Evolutionary conservation across 495 filamentous ascomycete genomes (phyloP).

Genomic region (Hyphodiscus hymeniophilus): DNA sequence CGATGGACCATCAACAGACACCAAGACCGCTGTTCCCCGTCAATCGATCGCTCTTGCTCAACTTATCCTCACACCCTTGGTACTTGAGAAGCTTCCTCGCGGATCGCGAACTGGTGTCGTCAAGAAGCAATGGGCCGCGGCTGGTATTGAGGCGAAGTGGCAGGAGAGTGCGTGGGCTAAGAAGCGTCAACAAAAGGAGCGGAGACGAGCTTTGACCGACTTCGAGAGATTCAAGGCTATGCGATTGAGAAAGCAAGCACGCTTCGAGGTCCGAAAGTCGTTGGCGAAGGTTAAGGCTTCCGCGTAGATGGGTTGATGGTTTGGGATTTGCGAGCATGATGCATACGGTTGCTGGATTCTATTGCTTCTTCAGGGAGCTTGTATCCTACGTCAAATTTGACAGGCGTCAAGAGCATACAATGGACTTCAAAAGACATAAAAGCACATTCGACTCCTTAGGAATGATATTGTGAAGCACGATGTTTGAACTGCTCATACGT

Average conservation of each 20-base stretch:
- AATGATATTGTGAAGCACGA: constrained; percentile 1
- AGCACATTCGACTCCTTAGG: constrained; percentile 9
- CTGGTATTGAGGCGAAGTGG: constrained; percentile 87
- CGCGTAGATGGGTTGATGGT: constrained; percentile 15
- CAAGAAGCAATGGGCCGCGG: constrained; percentile 76
- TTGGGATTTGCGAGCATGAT: constrained; percentile 22
- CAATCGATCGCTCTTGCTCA: constrained; percentile 71
- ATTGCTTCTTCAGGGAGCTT: constrained; percentile 24
- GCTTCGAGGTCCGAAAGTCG: constrained; percentile 93
- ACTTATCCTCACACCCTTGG: constrained; percentile 81
- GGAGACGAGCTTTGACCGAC: constrained; percentile 86
- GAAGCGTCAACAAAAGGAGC: constrained; percentile 72
- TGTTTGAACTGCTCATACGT: not conserved
- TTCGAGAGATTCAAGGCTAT: constrained; percentile 99
- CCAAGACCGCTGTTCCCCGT: constrained; percentile 69
- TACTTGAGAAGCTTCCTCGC: constrained; percentile 81
- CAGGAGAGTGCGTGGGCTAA: constrained; percentile 80
- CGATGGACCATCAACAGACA: constrained; percentile 79
- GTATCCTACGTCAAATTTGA: constrained; percentile 26
- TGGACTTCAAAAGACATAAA: constrained; percentile 24
- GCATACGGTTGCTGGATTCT: constrained; percentile 28
- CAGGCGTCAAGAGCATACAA: constrained; percentile 25
- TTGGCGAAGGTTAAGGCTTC: constrained; percentile 32
- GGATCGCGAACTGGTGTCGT: constrained; percentile 75
- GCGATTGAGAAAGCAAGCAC: constrained; percentile 93